These are phyloP conservation scores for Trichoderma simmonsii DNA, from an alignment of 2,329 filamentous ascomycete genomes.

Conservation along the genomic window DNA sequence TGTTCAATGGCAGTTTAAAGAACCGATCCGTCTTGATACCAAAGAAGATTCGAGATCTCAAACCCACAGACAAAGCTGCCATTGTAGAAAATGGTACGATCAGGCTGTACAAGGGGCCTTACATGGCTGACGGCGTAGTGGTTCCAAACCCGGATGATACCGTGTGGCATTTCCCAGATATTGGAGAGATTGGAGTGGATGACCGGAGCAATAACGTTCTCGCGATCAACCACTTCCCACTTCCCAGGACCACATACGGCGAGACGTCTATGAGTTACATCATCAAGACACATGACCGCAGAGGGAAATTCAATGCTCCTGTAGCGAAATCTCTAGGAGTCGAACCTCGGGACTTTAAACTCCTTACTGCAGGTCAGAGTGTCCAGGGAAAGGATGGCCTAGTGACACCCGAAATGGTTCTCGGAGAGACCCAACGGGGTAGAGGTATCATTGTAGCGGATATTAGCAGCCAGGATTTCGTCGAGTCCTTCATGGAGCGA, in stretches of 20 bases:
- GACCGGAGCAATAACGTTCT: slow-evolving; percentile 21
- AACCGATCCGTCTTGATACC: slow-evolving; percentile 26
- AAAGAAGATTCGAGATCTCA: slow-evolving; percentile 29
- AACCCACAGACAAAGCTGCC: slow-evolving; percentile 45
- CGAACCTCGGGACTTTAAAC: slow-evolving; percentile 51
- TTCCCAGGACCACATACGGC: slow-evolving; percentile 68
- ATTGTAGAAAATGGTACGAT: slow-evolving; percentile 62
- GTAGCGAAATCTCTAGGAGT: slow-evolving; percentile 66
- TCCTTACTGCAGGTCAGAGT: slow-evolving; percentile 60
- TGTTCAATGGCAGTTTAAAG: slow-evolving; percentile 35
- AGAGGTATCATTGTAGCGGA: slow-evolving; percentile 78
- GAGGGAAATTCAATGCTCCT: slow-evolving; percentile 74
- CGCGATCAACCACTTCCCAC: slow-evolving; percentile 29
- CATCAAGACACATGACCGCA: slow-evolving; percentile 68
- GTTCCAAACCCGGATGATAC: slow-evolving; percentile 24
- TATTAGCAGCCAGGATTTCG: slow-evolving; percentile 66
- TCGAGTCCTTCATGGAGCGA: slow-evolving; percentile 65
- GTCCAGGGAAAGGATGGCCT: slow-evolving; percentile 63
- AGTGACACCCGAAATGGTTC: slow-evolving; percentile 78
- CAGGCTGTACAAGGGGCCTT: slow-evolving; percentile 66
- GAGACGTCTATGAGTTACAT: slow-evolving; percentile 80
- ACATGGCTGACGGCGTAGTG: slow-evolving; percentile 22
- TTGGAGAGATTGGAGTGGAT: slow-evolving; percentile 19
- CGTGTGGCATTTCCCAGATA: slow-evolving; percentile 30
- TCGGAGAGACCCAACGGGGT: slow-evolving; percentile 65